Evolutionary conservation across 2,329 filamentous ascomycete genomes (phyloP).

Genomic region (Aureobasidium sp.): DNA sequence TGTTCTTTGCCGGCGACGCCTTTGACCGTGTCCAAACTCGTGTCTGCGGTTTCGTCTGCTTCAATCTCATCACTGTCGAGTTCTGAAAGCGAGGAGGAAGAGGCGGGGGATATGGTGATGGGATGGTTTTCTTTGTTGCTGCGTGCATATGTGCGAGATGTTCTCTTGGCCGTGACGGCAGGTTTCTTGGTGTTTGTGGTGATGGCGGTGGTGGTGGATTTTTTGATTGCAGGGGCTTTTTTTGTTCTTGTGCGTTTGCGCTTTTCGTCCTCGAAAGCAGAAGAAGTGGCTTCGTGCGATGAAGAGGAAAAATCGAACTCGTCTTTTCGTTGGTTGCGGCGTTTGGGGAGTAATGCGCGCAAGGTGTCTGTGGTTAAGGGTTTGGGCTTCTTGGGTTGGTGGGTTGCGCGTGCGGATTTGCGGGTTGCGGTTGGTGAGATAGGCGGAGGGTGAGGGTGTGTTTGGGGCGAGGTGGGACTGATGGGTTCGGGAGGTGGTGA

Average conservation of each 20-base stretch:
- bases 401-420: slow-evolving; percentile 24
- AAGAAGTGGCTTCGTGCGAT: slow-evolving; percentile 27
- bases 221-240: background rate
- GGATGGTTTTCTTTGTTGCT: slow-evolving; percentile 16
- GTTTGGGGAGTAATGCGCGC: slow-evolving; percentile 39
- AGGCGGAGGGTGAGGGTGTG: slow-evolving; percentile 16
- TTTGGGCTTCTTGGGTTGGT: slow-evolving; percentile 20
- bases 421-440: slow-evolving; percentile 21
- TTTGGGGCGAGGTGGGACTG: background rate
- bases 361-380: slow-evolving; percentile 38
- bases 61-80: slow-evolving; percentile 4
- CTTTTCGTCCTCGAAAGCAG: slow-evolving; percentile 36
- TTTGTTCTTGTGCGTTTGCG: slow-evolving; percentile 21
- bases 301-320: slow-evolving; percentile 37
- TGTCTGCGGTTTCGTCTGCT: slow-evolving; percentile 8
- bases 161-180: slow-evolving; percentile 21
- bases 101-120: slow-evolving; percentile 24
- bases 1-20: slow-evolving; percentile 23
- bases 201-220: background rate
- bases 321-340: slow-evolving; percentile 27
- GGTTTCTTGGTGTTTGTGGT: slow-evolving; percentile 14
- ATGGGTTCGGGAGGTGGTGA: slow-evolving; percentile 18
- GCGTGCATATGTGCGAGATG: slow-evolving; percentile 30
- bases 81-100: slow-evolving; percentile 18
- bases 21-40: slow-evolving; percentile 5